Evolutionary conservation across 148 eudicot species (phyloP).

Genomic region (Nepenthes mirabilis): DNA sequence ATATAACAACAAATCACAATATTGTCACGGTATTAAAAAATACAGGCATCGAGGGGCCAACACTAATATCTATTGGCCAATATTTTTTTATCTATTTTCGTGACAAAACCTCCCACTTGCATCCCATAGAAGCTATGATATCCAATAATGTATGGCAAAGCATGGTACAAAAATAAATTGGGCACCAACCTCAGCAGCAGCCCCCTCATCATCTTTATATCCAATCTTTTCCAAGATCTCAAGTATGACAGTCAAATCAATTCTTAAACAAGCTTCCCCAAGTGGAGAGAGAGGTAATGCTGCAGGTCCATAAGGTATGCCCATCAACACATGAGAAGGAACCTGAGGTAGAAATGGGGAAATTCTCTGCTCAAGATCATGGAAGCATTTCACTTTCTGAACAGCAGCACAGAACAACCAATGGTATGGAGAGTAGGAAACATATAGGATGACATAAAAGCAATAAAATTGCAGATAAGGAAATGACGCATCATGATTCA

Average conservation of each 20-base stretch:
- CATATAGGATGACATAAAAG: background rate
- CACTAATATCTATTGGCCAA: too few relatives aligned
- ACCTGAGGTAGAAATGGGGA: constrained; percentile 32
- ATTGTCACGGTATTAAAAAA: too few relatives aligned
- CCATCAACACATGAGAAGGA: constrained; percentile 81
- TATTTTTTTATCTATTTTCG: too few relatives aligned
- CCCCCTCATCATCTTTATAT: constrained; percentile 94
- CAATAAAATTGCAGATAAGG: too few relatives aligned
- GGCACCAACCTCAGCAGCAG: constrained; percentile 85
- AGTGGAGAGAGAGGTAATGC: constrained; percentile 49
- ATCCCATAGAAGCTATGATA: background rate
- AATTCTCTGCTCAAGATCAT: background rate
- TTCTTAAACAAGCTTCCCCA: constrained; percentile 89
- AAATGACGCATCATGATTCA: too few relatives aligned
- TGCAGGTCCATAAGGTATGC: constrained; percentile 51
- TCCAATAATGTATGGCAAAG: background rate
- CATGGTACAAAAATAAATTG: background rate
- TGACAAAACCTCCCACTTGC: too few relatives aligned
- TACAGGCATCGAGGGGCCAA: too few relatives aligned
- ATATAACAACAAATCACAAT: too few relatives aligned
- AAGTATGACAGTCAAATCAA: constrained; percentile 87
- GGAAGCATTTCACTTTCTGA: background rate
- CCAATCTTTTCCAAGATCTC: constrained; percentile 68
- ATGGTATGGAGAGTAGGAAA: background rate
- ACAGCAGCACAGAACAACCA: background rate